Evolutionary conservation across 2,329 filamentous ascomycete genomes (phyloP), one percentile per base, ranked within the genome.

Genomic region (Penicillium sp.): DNA sequence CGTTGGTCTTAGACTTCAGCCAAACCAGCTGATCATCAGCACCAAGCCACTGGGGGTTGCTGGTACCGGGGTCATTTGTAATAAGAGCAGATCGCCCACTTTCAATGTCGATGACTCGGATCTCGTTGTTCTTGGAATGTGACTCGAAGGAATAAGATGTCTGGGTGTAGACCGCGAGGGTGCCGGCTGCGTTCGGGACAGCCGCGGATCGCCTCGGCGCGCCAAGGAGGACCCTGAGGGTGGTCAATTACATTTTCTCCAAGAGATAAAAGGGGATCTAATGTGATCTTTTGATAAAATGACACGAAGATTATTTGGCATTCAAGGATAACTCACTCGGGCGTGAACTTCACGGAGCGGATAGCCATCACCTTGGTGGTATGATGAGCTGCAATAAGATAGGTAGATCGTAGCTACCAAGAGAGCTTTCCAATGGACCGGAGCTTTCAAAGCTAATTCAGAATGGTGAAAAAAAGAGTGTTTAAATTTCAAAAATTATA

Each of bases 121-220:
- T 76, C 57, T 80, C 78, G 45, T 71, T 75, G 29, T 70, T 77
- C 58, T 77, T 77, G 35, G 73, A 71, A 60, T 80, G 78, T 0
- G 75, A 75, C 27, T 79, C 75, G 61, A 81, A 81, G 22, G 77
- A 79, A 58, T 81, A 81, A n/a, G 73, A 71, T 2, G 77, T 77
- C 51, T 79, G 76, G 8, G 75, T 79, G 63, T 78, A 80, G 11
- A 79, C 70, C 6, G 76, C 74, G 26, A 79, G 70, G 14, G 73
- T 79, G n/a, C 78, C 78, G 23, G 74, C 67, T 1, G 76, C 65
- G 60, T 78, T 79, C 26, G 78, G 77, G 49, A 73, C 61, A 40
- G 74, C 77, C 40, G 75, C 67, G 31, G 76, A 78, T 57, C 78
- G 70, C 56, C 78, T 71, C 29, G 78, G 78, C 51, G 78, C 77